These are phyloP conservation scores for Cryptococcus floricola DNA, from an alignment of 1,284 basidiomycete species.

Conservation along the genomic window DNA sequence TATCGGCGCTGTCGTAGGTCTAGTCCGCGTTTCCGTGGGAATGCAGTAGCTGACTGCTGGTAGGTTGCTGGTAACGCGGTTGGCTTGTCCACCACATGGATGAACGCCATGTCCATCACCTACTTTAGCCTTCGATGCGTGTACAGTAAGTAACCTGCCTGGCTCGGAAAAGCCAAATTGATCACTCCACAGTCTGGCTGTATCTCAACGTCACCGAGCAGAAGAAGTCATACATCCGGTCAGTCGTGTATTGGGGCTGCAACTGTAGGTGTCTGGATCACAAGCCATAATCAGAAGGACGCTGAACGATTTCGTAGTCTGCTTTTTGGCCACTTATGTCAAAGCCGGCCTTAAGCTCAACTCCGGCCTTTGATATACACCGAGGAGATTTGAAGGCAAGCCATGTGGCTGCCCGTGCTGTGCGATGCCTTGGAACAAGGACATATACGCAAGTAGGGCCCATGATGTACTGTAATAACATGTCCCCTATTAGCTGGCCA, in stretches of 20 bases:
- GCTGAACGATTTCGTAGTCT: constrained; percentile 13
- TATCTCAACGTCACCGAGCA: constrained; percentile 31
- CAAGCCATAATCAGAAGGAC: background rate
- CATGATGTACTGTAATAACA: too few species aligned
- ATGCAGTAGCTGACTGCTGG: background rate
- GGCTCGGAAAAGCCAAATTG: background rate
- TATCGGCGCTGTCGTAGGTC: constrained; percentile 30
- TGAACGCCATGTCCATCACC: constrained; percentile 30
- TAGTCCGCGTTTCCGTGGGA: background rate
- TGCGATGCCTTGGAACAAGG: too few species aligned
- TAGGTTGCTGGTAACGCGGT: constrained; percentile 39
- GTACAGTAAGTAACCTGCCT: constrained; percentile 19
- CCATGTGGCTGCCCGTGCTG: background rate
- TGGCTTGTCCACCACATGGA: constrained; percentile 26
- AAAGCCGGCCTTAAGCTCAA: constrained; percentile 26
- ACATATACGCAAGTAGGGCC: too few species aligned
- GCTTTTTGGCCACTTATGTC: constrained; percentile 27
- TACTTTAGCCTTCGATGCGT: constrained; percentile 31
- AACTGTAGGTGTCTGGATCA: constrained; percentile 27
- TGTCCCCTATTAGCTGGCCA: too few species aligned
- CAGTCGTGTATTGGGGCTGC: constrained; percentile 24
- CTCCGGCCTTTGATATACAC: background rate
- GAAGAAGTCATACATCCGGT: constrained; percentile 21
- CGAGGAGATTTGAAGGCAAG: background rate
- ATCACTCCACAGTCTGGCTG: constrained; percentile 20